Evolutionary conservation across 257 asterid genomes (phyloP).

Genomic region (Forsythia viridissima): DNA sequence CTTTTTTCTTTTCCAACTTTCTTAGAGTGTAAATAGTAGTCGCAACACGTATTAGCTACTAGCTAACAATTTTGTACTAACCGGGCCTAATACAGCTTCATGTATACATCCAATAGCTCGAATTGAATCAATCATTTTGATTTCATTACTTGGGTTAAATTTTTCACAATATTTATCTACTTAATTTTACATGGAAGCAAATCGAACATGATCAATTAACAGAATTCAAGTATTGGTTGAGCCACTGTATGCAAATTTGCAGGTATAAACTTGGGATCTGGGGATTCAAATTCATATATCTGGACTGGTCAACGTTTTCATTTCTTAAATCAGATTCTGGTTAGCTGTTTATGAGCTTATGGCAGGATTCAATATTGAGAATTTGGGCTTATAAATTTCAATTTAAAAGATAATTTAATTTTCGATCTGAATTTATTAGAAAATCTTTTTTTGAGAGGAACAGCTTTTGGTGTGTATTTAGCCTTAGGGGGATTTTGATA

Average conservation of each 20-base stretch:
- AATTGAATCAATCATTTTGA: constrained; percentile 18
- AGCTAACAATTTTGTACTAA: constrained; percentile 41
- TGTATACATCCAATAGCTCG: constrained; percentile 25
- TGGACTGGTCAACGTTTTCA: too few species aligned
- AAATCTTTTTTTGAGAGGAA: background rate
- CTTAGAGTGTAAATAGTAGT: constrained; percentile 31
- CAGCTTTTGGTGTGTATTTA: background rate
- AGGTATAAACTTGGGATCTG: background rate
- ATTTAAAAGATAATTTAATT: too few species aligned
- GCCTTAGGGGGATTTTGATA: too few species aligned
- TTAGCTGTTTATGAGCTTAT: background rate
- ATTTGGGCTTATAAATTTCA: background rate
- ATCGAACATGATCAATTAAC: too few species aligned
- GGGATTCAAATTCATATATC: background rate
- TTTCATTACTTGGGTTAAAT: background rate
- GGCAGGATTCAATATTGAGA: background rate
- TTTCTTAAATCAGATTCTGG: background rate
- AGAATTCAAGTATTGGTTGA: background rate
- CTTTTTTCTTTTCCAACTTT: background rate
- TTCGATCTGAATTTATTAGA: background rate
- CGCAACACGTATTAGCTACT: constrained; percentile 18
- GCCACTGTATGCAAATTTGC: background rate
- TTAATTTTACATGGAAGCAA: background rate
- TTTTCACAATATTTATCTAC: background rate
- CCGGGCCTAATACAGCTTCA: constrained; percentile 14